Conservation (phyloP, 2,329 filamentous ascomycete species). For the Nannizziopsis barbatae region DNA sequence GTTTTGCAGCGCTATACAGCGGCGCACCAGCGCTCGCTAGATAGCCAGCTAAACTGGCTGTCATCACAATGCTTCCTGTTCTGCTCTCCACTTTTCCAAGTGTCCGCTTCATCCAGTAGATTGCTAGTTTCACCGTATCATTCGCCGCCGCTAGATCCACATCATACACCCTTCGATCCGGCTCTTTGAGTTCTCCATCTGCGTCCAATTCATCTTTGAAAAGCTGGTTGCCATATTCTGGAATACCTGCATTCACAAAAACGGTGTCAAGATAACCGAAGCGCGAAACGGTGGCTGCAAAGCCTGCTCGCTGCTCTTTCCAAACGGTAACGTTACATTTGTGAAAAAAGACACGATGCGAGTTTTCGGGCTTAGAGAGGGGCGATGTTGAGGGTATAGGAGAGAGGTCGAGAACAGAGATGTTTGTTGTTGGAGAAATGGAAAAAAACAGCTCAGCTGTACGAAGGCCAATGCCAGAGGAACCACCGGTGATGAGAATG, state of each 20-base stretch:
- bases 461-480: conserved; percentile 33
- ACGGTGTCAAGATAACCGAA: conserved; percentile 39
- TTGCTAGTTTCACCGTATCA: conserved; percentile 39
- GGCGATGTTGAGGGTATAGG: conserved; percentile 26
- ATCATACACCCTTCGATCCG: conserved; percentile 36
- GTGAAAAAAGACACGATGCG: conserved; percentile 24
- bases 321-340: conserved; percentile 39
- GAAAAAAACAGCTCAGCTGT: conserved; percentile 31
- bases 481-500: conserved; percentile 32
- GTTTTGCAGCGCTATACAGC: conserved; percentile 41
- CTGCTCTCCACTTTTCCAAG: conserved; percentile 20
- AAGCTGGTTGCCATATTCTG: conserved; percentile 41
- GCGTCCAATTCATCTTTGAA: conserved; percentile 37
- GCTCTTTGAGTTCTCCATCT: conserved; percentile 35
- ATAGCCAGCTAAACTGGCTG: conserved; percentile 41
- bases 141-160: conserved; percentile 39
- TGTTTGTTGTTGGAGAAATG: conserved; percentile 31
- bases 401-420: conserved; percentile 33
- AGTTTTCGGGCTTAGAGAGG: conserved; percentile 17
- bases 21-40: conserved; percentile 39
- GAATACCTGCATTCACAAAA: conserved; percentile 42
- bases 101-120: conserved; percentile 38
- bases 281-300: conserved; percentile 31
- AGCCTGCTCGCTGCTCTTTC: conserved; percentile 36
- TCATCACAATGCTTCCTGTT: conserved; percentile 37